Evolutionary conservation across 108 stramenopile species (phyloP), one percentile per base, ranked within the genome.

Genomic region (Discostella pseudostelligera): DNA sequence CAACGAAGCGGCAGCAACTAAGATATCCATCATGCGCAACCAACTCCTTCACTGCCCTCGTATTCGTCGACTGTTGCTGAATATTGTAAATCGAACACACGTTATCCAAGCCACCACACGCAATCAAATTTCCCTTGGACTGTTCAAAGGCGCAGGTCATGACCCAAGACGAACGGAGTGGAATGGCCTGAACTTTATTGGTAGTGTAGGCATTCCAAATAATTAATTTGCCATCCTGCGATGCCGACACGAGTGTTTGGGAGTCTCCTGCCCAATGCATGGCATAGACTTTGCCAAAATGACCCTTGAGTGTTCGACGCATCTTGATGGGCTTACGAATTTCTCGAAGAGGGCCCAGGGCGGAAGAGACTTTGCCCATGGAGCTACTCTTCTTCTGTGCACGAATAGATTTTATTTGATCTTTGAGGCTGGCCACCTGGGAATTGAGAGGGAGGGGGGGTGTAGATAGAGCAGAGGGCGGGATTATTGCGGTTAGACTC

Each of bases 61-160:
- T 76, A 43, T 78, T 78, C 10, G 84, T 79, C 22, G 68, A 37
- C 21, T 70, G 66, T 42, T 76, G 76, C n/a, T 74, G 56, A 26
- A 96, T 72, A 55, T 91, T 84, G 82, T 99, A 99, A 49, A 99
- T 89, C 37, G 97, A 96, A 80, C 99, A 99, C 49, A 97, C 74
- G 77, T 99, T 99, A 76, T 99, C 98, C n/a, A 99, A 78, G 36
- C 99, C 99, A 24, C 99, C 99, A 65, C 96, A 97, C 13, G 99
- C 99, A 24, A 99, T 91, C 63, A 97, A 70, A 49, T 88, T 77
- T 22, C 92, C 89, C 59, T 82, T 81, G n/a, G 81, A 79, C 59
- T 92, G 97, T 80, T 99, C 99, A 66, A 96, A 98, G 10, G 95
- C 96, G 68, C 98, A 98, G 7, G 96, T 93, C 99, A 99, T 99